Evolutionary conservation across 495 filamentous ascomycete genomes (phyloP).

Genomic region (Lepidopterella palustris): DNA sequence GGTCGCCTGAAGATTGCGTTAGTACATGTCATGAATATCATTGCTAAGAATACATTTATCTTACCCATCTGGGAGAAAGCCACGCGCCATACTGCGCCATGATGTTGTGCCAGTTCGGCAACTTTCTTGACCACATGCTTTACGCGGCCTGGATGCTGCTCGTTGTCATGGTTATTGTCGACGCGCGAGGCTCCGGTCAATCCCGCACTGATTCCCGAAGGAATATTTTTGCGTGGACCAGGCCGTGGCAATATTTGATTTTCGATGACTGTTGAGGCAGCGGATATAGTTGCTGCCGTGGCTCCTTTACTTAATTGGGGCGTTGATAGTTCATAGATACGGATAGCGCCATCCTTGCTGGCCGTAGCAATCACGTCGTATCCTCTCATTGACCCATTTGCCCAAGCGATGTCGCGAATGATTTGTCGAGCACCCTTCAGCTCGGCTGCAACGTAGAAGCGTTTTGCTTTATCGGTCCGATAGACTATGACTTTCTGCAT

Average conservation of each 20-base stretch:
- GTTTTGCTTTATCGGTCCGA: constrained; percentile 56
- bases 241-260: constrained; percentile 5
- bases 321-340: constrained; percentile 75
- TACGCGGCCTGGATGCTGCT: constrained; percentile 32
- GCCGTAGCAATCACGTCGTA: constrained; percentile 89
- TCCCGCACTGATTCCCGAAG: constrained; percentile 48
- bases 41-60: constrained; percentile 1
- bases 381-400: constrained; percentile 75
- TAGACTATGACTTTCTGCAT: constrained; percentile 77
- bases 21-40: neutral
- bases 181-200: constrained; percentile 43
- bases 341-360: constrained; percentile 80
- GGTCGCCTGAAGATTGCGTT: constrained; percentile 25
- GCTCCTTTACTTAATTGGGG: constrained; percentile 14
- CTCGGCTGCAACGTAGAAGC: constrained; percentile 74
- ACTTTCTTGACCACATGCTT: constrained; percentile 35
- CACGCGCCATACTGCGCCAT: constrained; percentile 39
- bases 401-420: constrained; percentile 91
- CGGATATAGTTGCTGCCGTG: constrained; percentile 12
- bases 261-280: constrained; percentile 7
- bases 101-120: constrained; percentile 33
- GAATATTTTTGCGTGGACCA: constrained; percentile 14
- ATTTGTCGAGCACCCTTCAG: constrained; percentile 62
- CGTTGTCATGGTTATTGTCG: constrained; percentile 9
- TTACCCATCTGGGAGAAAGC: constrained; percentile 36